A percentile compares a stretch with the other conserved stretches of the same genome.
Evolutionary conservation across 352 stramenopile genomes (phyloP).

Genomic region (Phytophthora fragariaefolia): DNA sequence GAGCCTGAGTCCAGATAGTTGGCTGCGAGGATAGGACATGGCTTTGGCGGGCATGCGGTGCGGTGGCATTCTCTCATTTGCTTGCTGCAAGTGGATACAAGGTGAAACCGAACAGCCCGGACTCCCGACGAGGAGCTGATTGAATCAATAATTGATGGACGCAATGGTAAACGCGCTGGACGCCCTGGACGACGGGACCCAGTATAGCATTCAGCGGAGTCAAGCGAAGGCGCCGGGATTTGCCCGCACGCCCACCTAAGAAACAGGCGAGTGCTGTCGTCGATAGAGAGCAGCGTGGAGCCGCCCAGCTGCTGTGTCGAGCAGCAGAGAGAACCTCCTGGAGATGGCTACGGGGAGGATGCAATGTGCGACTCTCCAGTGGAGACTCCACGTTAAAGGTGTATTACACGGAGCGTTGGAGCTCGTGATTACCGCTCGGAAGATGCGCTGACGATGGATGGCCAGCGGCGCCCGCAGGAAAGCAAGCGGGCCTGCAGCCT

Average conservation of each 20-base stretch:
- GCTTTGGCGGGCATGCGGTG: slow-evolving; percentile 1
- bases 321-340: too few relatives aligned
- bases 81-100: slow-evolving; percentile 10
- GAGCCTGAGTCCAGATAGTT: slow-evolving; percentile 23
- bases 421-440: background rate
- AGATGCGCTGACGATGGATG: background rate
- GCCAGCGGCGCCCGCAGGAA: background rate
- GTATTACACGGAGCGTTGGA: background rate
- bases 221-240: slow-evolving; percentile 2
- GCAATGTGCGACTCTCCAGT: background rate
- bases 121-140: too few relatives aligned
- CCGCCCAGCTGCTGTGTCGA: too few relatives aligned
- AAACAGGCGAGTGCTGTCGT: too few relatives aligned
- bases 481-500: too few relatives aligned
- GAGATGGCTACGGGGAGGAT: background rate
- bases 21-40: slow-evolving; percentile 20
- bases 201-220: slow-evolving; percentile 9
- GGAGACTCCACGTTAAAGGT: slow-evolving; percentile 11
- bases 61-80: slow-evolving; percentile 11
- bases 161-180: background rate
- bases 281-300: too few relatives aligned
- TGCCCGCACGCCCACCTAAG: background rate
- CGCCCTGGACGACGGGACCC: background rate
- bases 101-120: slow-evolving; percentile 4
- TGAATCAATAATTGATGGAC: background rate